Conservation (phyloP, 305 asterid species). For the Coffea humblotiana region DNA sequence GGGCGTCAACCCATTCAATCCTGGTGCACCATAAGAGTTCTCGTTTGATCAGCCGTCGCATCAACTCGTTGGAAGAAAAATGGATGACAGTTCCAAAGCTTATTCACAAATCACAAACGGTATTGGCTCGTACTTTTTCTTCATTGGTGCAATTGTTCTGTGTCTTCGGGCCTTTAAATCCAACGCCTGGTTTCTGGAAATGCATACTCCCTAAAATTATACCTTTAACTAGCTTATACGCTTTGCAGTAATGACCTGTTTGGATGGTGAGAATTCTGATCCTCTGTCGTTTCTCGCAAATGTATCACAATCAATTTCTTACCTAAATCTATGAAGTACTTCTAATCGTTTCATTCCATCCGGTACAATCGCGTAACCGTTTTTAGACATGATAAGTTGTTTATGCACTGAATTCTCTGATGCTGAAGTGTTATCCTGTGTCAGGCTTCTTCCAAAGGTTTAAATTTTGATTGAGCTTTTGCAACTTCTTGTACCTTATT, state of each 20-base stretch:
- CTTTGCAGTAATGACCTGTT: neutral
- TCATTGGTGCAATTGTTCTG: neutral
- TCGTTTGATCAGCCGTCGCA: neutral
- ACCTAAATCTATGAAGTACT: too few species aligned
- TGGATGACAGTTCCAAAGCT: neutral
- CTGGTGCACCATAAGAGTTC: neutral
- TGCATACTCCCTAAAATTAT: neutral
- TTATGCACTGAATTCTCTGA: too few species aligned
- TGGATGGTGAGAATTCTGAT: neutral
- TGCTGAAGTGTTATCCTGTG: neutral
- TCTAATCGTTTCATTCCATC: too few species aligned
- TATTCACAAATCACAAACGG: neutral
- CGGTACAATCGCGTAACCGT: too few species aligned
- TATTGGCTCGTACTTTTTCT: neutral
- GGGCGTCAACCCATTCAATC: conserved; percentile 43
- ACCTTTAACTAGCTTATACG: neutral
- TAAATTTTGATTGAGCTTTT: neutral
- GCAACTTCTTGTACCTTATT: neutral
- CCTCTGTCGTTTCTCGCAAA: neutral
- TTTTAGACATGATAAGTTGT: too few species aligned
- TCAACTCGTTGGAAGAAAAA: neutral
- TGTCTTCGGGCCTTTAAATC: neutral
- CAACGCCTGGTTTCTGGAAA: neutral
- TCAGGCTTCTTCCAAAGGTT: neutral
- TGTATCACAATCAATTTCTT: neutral